Evolutionary conservation across 306 rosid species (phyloP), one percentile per base, ranked within the genome.

Genomic region (Vigna radiata): DNA sequence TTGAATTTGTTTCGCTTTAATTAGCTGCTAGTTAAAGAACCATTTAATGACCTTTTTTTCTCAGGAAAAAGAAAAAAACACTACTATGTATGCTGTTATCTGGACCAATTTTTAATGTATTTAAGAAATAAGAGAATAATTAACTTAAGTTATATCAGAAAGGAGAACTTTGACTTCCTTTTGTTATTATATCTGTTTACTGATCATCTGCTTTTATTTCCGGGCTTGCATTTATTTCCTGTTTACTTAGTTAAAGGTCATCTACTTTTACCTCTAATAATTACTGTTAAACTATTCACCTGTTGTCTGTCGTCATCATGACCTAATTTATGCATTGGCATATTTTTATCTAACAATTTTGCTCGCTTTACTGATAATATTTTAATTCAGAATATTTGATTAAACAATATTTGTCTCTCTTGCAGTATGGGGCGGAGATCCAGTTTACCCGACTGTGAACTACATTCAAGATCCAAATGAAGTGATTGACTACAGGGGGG

Each of bases 351-450:
- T 29, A 55, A 61, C 53, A 46, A 73, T 36, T 29, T 55, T 61
- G 18, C 73, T 47, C 47, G 17, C 50, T 52, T 43, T 43, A 41
- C 68, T 58, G 15, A 18, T 47, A n/a, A 41, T 23, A 59, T 29
- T 69, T 56, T 18, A 63, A 21, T 82, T 60, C 39, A 53, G 39
- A 65, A 63, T 76, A 33, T 66, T 56, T 31, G 43, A 80, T 70
- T 48, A 79, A 78, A 72, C 33, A 73, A 2, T 6, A 66, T 29
- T 62, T 6, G 44, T 89, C 79, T 64, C 80, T 76, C 85, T 66
- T 89, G 83, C 86, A 95, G 99, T 95, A 86, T 95, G 99, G 99
- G 99, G 97, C 41, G 99, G 99, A 50, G 99, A 95, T 90, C 99
- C 97, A 25, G 97, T 95, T 77, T 95, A 95, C 80, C 99, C 99